Evolutionary conservation across 2,329 filamentous ascomycete species (phyloP).

Genomic region (Gaeumannomyces tritici): DNA sequence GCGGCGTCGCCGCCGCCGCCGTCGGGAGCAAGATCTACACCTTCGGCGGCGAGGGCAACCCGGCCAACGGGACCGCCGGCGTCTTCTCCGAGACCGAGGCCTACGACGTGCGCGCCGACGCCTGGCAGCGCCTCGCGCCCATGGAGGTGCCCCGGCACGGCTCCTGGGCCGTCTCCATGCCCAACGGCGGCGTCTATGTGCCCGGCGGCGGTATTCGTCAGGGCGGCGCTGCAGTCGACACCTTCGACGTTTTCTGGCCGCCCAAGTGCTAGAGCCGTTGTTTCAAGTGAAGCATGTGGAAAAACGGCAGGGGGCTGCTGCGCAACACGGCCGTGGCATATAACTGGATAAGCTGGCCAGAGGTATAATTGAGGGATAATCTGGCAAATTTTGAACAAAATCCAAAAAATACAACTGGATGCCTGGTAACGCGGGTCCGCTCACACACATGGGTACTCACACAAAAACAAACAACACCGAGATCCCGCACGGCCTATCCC

Average conservation of each 20-base stretch:
- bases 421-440: no score
- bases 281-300: no score
- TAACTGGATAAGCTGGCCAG: no score
- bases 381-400: no score
- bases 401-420: no score
- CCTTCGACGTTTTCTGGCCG: conserved; percentile 3
- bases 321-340: no score
- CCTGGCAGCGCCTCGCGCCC: conserved; percentile 6
- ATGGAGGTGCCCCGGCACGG: conserved; percentile 9
- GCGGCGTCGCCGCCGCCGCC: conserved; percentile 19
- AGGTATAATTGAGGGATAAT: no score
- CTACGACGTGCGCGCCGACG: conserved; percentile 6
- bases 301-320: no score
- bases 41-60: conserved; percentile 26
- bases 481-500: background rate
- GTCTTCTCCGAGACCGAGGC: conserved; percentile 8
- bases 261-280: background rate
- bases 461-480: background rate
- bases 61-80: conserved; percentile 1
- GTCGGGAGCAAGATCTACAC: conserved; percentile 20
- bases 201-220: background rate
- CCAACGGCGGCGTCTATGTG: background rate
- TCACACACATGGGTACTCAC: no score
- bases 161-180: conserved; percentile 4
- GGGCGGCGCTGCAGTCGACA: background rate